phyloP scores from a whole-genome alignment of 1,284 basidiomycete genomes.

The Microbotryum saponariae region DNA sequence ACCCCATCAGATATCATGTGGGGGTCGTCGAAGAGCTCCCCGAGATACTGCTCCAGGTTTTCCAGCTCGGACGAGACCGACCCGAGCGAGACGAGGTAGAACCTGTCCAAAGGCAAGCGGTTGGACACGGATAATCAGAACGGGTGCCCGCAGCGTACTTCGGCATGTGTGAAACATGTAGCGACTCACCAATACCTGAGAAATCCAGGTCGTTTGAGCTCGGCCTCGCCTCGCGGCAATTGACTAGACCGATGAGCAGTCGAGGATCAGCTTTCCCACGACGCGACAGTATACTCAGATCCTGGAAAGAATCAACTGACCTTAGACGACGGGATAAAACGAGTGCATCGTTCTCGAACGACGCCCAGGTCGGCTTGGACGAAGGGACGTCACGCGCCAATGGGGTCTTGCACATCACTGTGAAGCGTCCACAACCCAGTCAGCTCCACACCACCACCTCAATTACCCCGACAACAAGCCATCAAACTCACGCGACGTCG shows the following conservation, averaged over 20 bases:
- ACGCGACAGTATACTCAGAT: neutral
- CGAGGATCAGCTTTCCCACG: neutral
- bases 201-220: slow-evolving; percentile 20
- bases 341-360: slow-evolving; percentile 26
- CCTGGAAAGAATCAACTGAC: too few relatives aligned
- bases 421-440: neutral
- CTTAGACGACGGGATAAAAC: slow-evolving; percentile 15
- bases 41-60: slow-evolving; percentile 20
- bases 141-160: neutral
- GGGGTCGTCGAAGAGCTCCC: slow-evolving; percentile 8
- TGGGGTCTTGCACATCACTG: slow-evolving; percentile 19
- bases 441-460: too few relatives aligned
- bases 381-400: slow-evolving; percentile 25
- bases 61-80: slow-evolving; percentile 23
- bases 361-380: slow-evolving; percentile 20
- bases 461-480: too few relatives aligned
- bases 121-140: neutral
- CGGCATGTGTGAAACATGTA: too few relatives aligned
- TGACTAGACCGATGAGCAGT: slow-evolving; percentile 4
- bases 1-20: neutral
- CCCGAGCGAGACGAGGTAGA: slow-evolving; percentile 25
- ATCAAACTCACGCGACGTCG: slow-evolving; percentile 5
- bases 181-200: slow-evolving; percentile 19
- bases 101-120: neutral
- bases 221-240: slow-evolving; percentile 17